phyloP scores from a whole-genome alignment of 441 rosid species.

The Dalechampia spathulata region DNA sequence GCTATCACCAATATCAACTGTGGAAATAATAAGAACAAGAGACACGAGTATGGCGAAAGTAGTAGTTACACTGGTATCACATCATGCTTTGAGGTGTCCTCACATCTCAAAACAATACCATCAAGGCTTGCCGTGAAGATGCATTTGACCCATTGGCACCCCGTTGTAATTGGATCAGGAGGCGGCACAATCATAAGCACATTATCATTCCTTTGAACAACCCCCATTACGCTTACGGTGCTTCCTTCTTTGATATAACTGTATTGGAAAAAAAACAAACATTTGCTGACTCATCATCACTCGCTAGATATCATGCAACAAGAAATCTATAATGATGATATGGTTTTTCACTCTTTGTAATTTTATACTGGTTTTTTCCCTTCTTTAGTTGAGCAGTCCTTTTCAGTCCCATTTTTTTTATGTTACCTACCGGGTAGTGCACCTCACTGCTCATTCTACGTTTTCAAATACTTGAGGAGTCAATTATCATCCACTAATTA shows the following conservation, averaged over 20 bases:
- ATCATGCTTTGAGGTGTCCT: slow-evolving; percentile 87
- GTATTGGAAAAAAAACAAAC: slow-evolving; percentile 8
- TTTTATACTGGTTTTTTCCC: too few species aligned
- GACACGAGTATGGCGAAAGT: too few species aligned
- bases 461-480: too few species aligned
- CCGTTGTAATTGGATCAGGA: slow-evolving; percentile 79
- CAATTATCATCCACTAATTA: too few species aligned
- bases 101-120: slow-evolving; percentile 93
- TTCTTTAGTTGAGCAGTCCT: not conserved
- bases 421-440: too few species aligned
- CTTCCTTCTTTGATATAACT: slow-evolving; percentile 99
- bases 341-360: too few species aligned
- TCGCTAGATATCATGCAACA: too few species aligned
- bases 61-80: slow-evolving; percentile 90
- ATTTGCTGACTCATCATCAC: not conserved
- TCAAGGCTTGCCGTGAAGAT: slow-evolving; percentile 87
- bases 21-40: too few species aligned
- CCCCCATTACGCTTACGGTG: slow-evolving; percentile 97
- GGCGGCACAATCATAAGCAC: slow-evolving; percentile 96
- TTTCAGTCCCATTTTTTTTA: not conserved
- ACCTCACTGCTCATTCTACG: not conserved
- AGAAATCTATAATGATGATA: too few species aligned
- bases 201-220: slow-evolving; percentile 94
- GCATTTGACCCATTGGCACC: slow-evolving; percentile 87
- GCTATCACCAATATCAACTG: too few species aligned